phyloP scores from a whole-genome alignment of 768 basidiomycete genomes.

The Termitomyces sp. region DNA sequence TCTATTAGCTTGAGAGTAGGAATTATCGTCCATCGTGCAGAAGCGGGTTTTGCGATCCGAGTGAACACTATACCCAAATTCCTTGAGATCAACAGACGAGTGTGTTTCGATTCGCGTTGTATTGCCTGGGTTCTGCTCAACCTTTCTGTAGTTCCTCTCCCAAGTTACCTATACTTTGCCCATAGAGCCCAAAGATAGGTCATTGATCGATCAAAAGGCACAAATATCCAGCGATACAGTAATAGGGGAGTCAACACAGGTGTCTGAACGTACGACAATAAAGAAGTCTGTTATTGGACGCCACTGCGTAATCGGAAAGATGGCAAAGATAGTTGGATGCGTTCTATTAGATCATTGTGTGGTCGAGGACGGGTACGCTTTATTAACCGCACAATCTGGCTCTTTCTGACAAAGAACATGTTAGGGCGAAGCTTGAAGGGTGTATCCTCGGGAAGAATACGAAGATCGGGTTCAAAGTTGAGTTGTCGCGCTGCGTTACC shows the following conservation, averaged over 20 bases:
- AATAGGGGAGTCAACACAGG: constrained; percentile 75
- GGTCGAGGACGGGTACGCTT: constrained; percentile 74
- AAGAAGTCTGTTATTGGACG: constrained; percentile 77
- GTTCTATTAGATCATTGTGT: constrained; percentile 87
- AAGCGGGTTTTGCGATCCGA: constrained; percentile 55
- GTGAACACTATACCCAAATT: constrained; percentile 75
- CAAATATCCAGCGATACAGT: constrained; percentile 81
- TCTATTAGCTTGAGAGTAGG: constrained; percentile 57
- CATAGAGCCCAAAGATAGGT: constrained; percentile 53
- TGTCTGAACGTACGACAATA: constrained; percentile 75
- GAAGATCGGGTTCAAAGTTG: constrained; percentile 63
- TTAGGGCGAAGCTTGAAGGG: constrained; percentile 69
- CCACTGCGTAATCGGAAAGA: constrained; percentile 81
- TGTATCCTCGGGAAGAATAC: constrained; percentile 74
- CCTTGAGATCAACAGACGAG: constrained; percentile 76
- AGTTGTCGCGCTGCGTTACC: constrained; percentile 61
- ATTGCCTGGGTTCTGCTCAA: neutral
- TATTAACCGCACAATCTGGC: neutral
- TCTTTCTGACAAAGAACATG: constrained; percentile 1
- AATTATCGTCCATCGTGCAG: constrained; percentile 49
- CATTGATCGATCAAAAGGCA: constrained; percentile 72
- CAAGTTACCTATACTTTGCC: constrained; percentile 48
- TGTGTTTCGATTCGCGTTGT: constrained; percentile 25
- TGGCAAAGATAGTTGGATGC: constrained; percentile 78
- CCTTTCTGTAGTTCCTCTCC: constrained; percentile 39